Base-by-base conservation (phyloP, 306 rosid genomes). In the Gleditsia sinensis region DNA sequence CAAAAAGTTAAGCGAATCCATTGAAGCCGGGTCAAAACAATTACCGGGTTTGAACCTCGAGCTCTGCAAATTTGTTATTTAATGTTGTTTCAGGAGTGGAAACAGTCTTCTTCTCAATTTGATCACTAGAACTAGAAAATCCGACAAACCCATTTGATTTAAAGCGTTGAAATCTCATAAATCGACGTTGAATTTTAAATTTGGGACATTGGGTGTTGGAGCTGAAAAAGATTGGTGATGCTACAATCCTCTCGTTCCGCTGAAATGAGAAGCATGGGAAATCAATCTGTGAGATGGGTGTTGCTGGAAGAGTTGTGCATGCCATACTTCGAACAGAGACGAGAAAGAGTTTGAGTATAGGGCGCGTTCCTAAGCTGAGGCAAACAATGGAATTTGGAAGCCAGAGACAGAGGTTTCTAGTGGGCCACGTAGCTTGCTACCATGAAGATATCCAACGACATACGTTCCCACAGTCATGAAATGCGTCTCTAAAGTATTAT, bases 31-130 rank as follows among this genome's bases (percentile, higher is more conserved):
- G 67, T 60, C 9, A 78, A 62, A 25, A 37, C 42, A 50, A 53
- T 32, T 84, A 88, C 98, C 93, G 33, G 75, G 83, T 84, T 68
- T 82, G 90, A 87, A 88, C 86, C 65, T 83, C 77, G 71, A 74
- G 69, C 34, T 85, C 74, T 30, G 84, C 57, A 64, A 36, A 66
- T 63, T 68, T 59, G 33, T 39, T 56, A 75, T 34, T 65, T 33
- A 75, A 59, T 30, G 70, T 64, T 46, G 54, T 43, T 34, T 42
- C 59, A n/a, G 56, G 63, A 37, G 14, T 49, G 68, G 75, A 68
- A 73, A 60, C 50, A 71, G 66, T 49, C 27, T 33, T 45, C 3
- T 77, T 78, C 13, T 40, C 82, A 34, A 81, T 42, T 63, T 64
- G 88, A 57, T 74, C 67, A 75, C 42, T 68, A 60, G 76, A 56